A percentile compares a stretch with the other conserved stretches of the same genome.
Evolutionary conservation across 495 filamentous ascomycete genomes (phyloP).

Genomic region (Ramalina peruviana): DNA sequence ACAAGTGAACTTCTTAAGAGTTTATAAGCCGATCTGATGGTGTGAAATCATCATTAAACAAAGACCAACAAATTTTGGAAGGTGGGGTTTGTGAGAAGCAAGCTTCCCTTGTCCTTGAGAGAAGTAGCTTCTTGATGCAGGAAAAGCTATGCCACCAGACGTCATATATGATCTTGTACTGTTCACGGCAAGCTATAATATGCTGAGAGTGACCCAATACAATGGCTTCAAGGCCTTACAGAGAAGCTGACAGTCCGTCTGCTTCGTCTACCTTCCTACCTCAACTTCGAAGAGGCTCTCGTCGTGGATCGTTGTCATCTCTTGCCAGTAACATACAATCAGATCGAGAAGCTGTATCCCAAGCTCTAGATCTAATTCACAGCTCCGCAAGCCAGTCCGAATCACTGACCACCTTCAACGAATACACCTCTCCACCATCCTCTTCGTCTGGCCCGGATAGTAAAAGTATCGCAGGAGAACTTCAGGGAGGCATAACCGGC

Average conservation of each 20-base stretch:
- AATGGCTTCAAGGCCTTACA: constrained; percentile 29
- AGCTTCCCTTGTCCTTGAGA: too few relatives aligned
- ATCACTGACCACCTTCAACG: constrained; percentile 75
- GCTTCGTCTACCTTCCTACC: constrained; percentile 30
- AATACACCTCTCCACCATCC: constrained; percentile 44
- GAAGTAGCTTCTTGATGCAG: too few relatives aligned
- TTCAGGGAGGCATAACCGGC: constrained; percentile 73
- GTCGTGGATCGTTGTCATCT: constrained; percentile 53
- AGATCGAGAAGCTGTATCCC: constrained; percentile 56
- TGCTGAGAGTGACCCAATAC: too few relatives aligned
- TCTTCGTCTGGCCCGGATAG: constrained; percentile 42
- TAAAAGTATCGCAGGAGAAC: constrained; percentile 53
- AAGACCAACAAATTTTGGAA: too few relatives aligned
- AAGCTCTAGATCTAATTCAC: constrained; percentile 75
- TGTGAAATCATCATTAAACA: too few relatives aligned
- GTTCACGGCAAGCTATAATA: too few relatives aligned
- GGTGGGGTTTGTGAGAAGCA: too few relatives aligned
- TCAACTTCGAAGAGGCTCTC: constrained; percentile 30
- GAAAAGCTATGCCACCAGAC: too few relatives aligned
- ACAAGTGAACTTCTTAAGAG: too few relatives aligned
- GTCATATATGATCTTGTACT: too few relatives aligned
- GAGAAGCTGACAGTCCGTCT: constrained; percentile 27
- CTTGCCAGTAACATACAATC: constrained; percentile 39
- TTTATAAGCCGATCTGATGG: too few relatives aligned
- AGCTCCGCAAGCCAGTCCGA: constrained; percentile 65